A percentile compares a stretch with the other conserved stretches of the same genome.
Evolutionary conservation across 164 flowering plant species (phyloP).

Genomic region (Chloranthus sessilifolius): DNA sequence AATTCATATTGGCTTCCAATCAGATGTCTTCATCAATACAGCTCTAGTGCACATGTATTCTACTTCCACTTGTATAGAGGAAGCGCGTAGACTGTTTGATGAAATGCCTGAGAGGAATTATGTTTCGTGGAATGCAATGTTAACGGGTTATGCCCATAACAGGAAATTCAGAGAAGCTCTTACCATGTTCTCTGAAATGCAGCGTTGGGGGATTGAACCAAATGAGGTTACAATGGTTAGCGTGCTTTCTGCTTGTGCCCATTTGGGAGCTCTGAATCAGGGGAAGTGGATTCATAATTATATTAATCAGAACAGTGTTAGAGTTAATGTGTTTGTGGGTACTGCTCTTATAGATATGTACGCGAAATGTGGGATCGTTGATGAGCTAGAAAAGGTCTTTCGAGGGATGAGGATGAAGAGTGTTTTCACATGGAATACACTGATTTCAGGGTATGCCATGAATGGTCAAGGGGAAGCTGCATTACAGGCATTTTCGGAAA

Average conservation of each 20-base stretch:
- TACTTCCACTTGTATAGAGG: constrained; percentile 11
- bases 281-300: constrained; percentile 13
- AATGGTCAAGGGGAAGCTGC: constrained; percentile 13
- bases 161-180: constrained; percentile 18
- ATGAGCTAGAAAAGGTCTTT: constrained; percentile 9
- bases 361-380: constrained; percentile 30
- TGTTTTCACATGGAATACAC: constrained; percentile 11
- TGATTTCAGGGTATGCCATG: constrained; percentile 11
- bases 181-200: constrained; percentile 6
- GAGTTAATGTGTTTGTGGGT: constrained; percentile 11
- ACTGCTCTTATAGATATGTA: constrained; percentile 40
- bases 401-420: constrained; percentile 1
- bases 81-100: constrained; percentile 30
- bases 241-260: constrained; percentile 13
- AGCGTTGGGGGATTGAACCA: neutral
- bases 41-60: constrained; percentile 34
- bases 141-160: constrained; percentile 29
- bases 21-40: constrained; percentile 24
- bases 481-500: neutral
- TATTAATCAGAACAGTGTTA: neutral
- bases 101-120: constrained; percentile 29
- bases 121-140: constrained; percentile 38
- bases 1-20: constrained; percentile 25
- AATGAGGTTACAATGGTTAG: constrained; percentile 9
- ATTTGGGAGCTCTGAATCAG: constrained; percentile 10